These are phyloP conservation scores for Solanum appendiculatum DNA, from an alignment of 257 asterid species.

Conservation along the genomic window DNA sequence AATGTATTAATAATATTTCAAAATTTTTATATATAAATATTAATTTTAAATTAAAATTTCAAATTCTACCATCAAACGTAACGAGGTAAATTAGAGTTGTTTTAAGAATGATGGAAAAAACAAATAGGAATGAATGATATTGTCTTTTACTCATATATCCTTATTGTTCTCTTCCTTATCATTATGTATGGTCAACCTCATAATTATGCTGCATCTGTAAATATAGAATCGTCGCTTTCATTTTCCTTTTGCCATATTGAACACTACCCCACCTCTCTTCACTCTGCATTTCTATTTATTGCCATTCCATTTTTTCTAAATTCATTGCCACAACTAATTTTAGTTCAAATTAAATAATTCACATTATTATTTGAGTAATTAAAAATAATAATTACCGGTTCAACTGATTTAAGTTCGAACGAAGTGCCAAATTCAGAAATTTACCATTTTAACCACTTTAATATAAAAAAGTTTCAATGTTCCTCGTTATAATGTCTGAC, in stretches of 20 bases:
- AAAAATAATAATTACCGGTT: neutral
- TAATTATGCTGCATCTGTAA: neutral
- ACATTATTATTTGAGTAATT: neutral
- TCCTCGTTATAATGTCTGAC: neutral
- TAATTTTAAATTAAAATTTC: too few relatives aligned
- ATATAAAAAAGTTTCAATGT: neutral
- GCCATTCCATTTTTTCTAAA: neutral
- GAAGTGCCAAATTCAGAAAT: neutral
- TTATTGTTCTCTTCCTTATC: neutral
- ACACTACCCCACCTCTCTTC: neutral
- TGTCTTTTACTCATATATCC: neutral
- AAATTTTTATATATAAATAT: too few relatives aligned
- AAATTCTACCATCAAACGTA: too few relatives aligned
- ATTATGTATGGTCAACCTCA: constrained; percentile 3
- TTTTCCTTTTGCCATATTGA: neutral
- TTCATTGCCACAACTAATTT: neutral
- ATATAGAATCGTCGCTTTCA: neutral
- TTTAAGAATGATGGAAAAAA: neutral
- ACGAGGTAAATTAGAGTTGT: neutral
- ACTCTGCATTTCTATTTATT: neutral
- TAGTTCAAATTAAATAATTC: neutral
- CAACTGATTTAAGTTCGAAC: neutral
- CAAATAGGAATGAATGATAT: neutral
- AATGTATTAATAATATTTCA: too few relatives aligned
- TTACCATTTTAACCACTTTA: neutral